phyloP scores from a whole-genome alignment of 129 eudicot species.

The Gnaphalium uliginosum region DNA sequence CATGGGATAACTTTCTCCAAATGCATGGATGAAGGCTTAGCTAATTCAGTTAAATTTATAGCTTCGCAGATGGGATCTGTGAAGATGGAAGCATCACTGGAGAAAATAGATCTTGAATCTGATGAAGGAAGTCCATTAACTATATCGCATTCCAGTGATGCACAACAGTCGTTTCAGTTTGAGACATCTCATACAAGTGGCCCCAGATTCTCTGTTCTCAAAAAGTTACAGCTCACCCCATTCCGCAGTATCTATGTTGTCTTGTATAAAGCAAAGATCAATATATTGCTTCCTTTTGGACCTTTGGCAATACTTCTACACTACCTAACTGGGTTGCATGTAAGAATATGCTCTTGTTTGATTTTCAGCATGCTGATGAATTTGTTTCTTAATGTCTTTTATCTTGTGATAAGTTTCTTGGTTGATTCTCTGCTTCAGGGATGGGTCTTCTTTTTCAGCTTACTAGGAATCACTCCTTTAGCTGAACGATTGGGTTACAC shows the following conservation, averaged over 20 bases:
- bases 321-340: not conserved
- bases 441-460: slow-evolving; percentile 17
- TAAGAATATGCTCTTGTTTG: not conserved
- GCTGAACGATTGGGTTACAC: slow-evolving; percentile 7
- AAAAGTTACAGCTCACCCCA: not conserved
- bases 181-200: not conserved
- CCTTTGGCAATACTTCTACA: slow-evolving; percentile 4
- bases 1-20: not conserved
- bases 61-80: slow-evolving; percentile 11
- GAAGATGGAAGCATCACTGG: not conserved
- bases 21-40: not conserved
- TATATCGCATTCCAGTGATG: not conserved
- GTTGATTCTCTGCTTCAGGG: slow-evolving; percentile 1
- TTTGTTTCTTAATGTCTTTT: not conserved
- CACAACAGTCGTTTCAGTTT: not conserved
- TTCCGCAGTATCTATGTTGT: slow-evolving; percentile 6
- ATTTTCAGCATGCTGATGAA: not conserved
- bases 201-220: not conserved
- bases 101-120: not conserved
- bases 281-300: not conserved
- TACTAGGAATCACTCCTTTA: slow-evolving; percentile 3
- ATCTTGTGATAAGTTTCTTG: not conserved
- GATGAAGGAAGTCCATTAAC: slow-evolving; percentile 9
- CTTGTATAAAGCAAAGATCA: slow-evolving; percentile 10
- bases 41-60: no score